Base-by-base conservation (phyloP, 768 basidiomycete genomes). In the Pholiota conissans region DNA sequence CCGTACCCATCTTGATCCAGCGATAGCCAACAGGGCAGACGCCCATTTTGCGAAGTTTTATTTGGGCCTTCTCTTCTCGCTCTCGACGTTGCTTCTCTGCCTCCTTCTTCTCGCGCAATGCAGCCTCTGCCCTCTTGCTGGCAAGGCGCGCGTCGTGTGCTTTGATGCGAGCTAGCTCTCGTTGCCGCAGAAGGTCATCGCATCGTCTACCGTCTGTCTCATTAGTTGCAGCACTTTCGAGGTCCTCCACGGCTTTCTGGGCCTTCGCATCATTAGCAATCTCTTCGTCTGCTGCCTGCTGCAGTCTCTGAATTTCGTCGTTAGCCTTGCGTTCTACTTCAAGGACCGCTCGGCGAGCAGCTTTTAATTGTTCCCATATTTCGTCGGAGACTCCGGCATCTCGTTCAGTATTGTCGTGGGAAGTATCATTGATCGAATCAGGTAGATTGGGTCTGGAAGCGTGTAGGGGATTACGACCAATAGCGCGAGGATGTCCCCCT, bases 11-110 rank as follows among this genome's bases (percentile, higher is more conserved):
- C 27, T 64, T 65, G 11, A 61, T 53, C 70, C 70, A 71, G 20
- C 62, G 62, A 52, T 14, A 71, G 26, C 70, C 70, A 16, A 34
- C 58, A 3, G 66, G 64, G 60, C 86, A 87, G 1, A 79, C 66
- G 0, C 86, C 86, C 72, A 85, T 78, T 0, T 52, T 24, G 0
- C 75, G 69, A 14, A 84, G 61, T 52, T 71, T 78, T 29, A 52
- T 58, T 67, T 80, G 85, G 3, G 69, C 74, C 61, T 69, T 67
- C 4, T 64, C 74, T 56, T 86, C 85, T 56, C 78, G 65, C 51
- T 71, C 54, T 59, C 67, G 66, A 26, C 61, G 34, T 39, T 59
- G 35, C 48, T 59, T 58, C 56, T 71, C 63, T 30, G 67, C 64
- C 56, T 74, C 63, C 28, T 54, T 35, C 51, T 62, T 58, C 28